phyloP scores from a whole-genome alignment of 2,329 filamentous ascomycete species.

The Cryphonectria naterciae region DNA sequence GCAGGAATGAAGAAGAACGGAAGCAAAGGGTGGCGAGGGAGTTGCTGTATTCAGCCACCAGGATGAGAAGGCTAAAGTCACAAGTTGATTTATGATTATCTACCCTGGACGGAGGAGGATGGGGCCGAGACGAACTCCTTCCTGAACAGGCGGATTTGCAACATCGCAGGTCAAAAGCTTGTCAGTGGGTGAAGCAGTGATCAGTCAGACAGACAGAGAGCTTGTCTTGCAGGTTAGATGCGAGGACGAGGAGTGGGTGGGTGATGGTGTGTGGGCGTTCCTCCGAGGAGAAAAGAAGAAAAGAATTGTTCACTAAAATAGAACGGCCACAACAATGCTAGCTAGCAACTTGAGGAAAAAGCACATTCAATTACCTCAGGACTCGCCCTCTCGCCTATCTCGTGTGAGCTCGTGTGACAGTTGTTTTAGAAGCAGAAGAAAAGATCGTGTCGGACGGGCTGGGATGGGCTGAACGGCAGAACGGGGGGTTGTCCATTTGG shows the following conservation, averaged over 20 bases:
- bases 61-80: not conserved
- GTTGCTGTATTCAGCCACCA: not conserved
- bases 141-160: constrained; percentile 6
- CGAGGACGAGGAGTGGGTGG: not conserved
- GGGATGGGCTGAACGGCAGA: not conserved
- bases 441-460: not conserved
- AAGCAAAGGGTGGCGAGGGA: not conserved
- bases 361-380: not conserved
- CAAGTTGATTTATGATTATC: not conserved
- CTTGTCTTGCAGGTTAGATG: no score
- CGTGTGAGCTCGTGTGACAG: not conserved
- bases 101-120: not conserved
- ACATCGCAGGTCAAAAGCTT: not conserved
- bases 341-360: not conserved
- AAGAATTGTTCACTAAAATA: not conserved
- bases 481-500: no score
- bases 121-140: constrained; percentile 9
- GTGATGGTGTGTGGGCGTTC: not conserved
- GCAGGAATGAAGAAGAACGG: not conserved
- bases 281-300: not conserved
- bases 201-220: not conserved
- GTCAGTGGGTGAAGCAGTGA: not conserved
- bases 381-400: not conserved
- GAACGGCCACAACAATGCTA: no score
- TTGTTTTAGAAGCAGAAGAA: not conserved